Evolutionary conservation across 129 eudicot species (phyloP), one percentile per base, ranked within the genome.

Genomic region (Apium graveolens): DNA sequence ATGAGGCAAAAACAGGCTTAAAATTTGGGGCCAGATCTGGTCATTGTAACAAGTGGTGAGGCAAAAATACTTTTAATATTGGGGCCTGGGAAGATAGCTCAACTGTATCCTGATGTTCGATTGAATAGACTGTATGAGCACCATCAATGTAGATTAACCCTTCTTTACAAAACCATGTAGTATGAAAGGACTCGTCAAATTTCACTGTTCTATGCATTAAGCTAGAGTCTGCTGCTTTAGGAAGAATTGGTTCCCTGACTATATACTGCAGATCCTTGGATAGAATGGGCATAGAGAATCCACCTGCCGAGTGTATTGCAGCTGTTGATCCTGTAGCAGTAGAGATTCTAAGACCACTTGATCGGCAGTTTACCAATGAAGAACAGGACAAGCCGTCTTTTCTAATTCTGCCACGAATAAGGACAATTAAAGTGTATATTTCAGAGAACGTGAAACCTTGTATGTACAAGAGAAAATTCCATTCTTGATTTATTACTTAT

Each of bases 251-350:
- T 66, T 91, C 97, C 80, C 98, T 87, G 41, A 95, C 97, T 86
- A 90, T 86, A 69, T 90, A 95, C 53, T 95, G 98, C 38, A 95
- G 94, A 76, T 95, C 96, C 81, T 81, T 88, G 46, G 99, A 95
- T 48, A 85, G 73, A 60, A 92, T 77, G 21, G 94, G 96, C 97
- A 95, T 95, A 12, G 75, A 53, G 62, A 79, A 82, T 43, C 99
- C 99, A 77, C 99, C 97, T 1, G 97, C 91, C 34, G 99, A 95
- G 55, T 81, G 91, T 86, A 92, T 95, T 55, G 97, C 99, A 69
- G 99, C 99, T 34, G 99, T 84, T 86, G 99, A 95, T 81, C 99
- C 99, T 17, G 97, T 87, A 43, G 95, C 97, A 27, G 99, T 95
- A 26, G 94, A 95, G 72, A 95, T 91, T 85, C 99, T 77, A 17